Evolutionary conservation across 352 stramenopile species (phyloP).

Genomic region (Phytophthora citricola): DNA sequence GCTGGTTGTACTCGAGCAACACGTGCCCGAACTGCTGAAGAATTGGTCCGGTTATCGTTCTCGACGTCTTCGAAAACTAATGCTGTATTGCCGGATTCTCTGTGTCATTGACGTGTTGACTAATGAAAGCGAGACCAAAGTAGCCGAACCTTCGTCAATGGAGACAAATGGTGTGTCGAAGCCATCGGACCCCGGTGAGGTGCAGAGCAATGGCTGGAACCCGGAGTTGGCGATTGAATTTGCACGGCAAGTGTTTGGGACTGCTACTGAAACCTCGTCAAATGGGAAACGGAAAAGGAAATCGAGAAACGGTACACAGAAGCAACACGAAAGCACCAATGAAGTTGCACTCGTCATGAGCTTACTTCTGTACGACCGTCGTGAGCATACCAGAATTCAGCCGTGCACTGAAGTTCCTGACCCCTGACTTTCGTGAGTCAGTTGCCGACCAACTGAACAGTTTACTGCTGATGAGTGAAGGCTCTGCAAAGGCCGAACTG

Average conservation of each 20-base stretch:
- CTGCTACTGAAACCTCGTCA: conserved; percentile 6
- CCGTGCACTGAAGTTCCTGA: conserved; percentile 43
- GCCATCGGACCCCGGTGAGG: neutral
- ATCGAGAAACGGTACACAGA: conserved; percentile 4
- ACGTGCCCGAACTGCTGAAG: conserved; percentile 15
- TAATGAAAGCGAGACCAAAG: conserved; percentile 17
- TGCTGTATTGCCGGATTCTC: conserved; percentile 47
- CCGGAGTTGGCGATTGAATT: conserved; percentile 44
- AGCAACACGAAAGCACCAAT: conserved; percentile 6
- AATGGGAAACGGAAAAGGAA: conserved; percentile 35
- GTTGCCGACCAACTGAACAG: conserved; percentile 53
- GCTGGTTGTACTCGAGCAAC: conserved; percentile 32
- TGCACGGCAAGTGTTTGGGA: conserved; percentile 37
- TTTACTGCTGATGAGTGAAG: conserved; percentile 30
- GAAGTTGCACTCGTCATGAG: conserved; percentile 41
- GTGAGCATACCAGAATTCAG: conserved; percentile 35
- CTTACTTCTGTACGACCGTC: conserved; percentile 44
- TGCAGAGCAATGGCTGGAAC: conserved; percentile 32
- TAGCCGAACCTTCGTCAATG: neutral
- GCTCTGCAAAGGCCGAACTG: conserved; percentile 2
- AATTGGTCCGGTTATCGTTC: conserved; percentile 4
- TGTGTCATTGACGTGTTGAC: conserved; percentile 53
- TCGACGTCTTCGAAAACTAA: conserved; percentile 22
- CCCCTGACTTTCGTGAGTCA: conserved; percentile 43
- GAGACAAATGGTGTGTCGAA: conserved; percentile 14